phyloP scores from a whole-genome alignment of 2,329 filamentous ascomycete genomes.

The Beauveria pseudobassiana region DNA sequence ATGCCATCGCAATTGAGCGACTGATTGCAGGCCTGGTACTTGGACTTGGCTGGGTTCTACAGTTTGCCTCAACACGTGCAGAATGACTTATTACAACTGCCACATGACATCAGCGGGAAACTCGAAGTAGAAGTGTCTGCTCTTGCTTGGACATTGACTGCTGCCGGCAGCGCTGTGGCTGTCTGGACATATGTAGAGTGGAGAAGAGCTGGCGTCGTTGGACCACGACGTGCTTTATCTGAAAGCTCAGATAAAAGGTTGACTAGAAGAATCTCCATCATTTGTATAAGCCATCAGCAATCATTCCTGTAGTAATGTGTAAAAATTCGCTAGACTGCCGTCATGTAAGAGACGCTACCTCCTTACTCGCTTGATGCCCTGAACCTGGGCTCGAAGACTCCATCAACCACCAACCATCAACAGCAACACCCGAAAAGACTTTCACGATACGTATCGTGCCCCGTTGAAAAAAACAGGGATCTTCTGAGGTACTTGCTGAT shows the following conservation, averaged over 20 bases:
- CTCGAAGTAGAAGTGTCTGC: background rate
- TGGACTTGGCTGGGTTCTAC: background rate
- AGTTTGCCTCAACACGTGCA: background rate
- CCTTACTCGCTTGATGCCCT: too few species aligned
- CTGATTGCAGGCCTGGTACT: background rate
- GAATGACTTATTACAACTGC: background rate
- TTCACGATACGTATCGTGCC: too few species aligned
- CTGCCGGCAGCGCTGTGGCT: background rate
- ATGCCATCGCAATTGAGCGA: conserved; percentile 1
- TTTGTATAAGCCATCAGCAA: too few species aligned
- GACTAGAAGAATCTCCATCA: background rate
- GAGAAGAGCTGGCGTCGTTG: background rate
- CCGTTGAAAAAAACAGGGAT: too few species aligned
- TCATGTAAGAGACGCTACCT: too few species aligned
- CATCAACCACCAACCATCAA: too few species aligned
- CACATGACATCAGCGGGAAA: background rate
- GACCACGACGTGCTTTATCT: background rate
- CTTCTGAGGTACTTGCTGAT: too few species aligned
- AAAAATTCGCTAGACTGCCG: too few species aligned
- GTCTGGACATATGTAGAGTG: background rate
- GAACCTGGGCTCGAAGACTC: too few species aligned
- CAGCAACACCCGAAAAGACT: too few species aligned
- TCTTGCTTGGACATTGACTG: conserved; percentile 4
- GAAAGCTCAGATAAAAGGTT: background rate
- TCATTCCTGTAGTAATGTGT: too few species aligned